Conservation (phyloP, 495 filamentous ascomycete species). For the Evernia prunastri region DNA sequence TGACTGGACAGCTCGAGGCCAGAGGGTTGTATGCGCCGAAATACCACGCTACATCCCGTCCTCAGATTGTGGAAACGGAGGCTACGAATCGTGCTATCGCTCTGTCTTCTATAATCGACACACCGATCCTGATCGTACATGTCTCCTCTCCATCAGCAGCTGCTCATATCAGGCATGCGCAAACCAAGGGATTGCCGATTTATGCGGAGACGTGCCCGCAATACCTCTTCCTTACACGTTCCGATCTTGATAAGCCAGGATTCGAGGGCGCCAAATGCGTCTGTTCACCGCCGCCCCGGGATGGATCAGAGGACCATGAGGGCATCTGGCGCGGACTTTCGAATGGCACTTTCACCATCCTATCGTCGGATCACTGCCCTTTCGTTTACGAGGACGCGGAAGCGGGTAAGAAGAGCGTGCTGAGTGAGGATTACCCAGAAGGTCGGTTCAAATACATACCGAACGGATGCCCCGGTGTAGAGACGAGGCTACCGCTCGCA, state of each 20-base stretch:
- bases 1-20: conserved; percentile 43
- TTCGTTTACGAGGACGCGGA: conserved; percentile 44
- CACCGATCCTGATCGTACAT: conserved; percentile 54
- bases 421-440: background rate
- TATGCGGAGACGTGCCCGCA: conserved; percentile 62
- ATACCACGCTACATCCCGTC: conserved; percentile 48
- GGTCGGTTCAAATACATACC: conserved; percentile 6
- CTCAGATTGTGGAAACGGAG: conserved; percentile 50
- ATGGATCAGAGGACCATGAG: conserved; percentile 34
- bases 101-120: conserved; percentile 47
- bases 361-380: conserved; percentile 49
- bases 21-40: conserved; percentile 43
- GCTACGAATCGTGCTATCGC: conserved; percentile 54
- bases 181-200: conserved; percentile 49
- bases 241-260: conserved; percentile 42
- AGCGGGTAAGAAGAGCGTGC: conserved; percentile 41
- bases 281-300: conserved; percentile 42
- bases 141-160: conserved; percentile 48
- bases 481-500: background rate
- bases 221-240: conserved; percentile 54
- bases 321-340: conserved; percentile 41
- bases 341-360: conserved; percentile 44
- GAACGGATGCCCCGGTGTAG: conserved; percentile 1
- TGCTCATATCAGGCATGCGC: conserved; percentile 48
- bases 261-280: conserved; percentile 52